Evolutionary conservation across 306 rosid genomes (phyloP).

Genomic region (Sicyos baderoa): DNA sequence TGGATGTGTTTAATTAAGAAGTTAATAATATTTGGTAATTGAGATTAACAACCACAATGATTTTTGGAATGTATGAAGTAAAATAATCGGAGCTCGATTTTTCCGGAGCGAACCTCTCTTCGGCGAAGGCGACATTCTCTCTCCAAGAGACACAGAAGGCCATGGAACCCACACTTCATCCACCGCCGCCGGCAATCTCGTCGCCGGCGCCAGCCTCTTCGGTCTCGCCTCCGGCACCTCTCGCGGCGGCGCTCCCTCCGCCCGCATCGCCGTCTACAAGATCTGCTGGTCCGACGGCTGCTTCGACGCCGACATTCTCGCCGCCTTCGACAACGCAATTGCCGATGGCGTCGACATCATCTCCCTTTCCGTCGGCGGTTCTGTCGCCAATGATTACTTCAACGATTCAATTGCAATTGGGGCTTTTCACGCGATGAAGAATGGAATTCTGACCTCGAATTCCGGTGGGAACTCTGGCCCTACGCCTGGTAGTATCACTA

Average conservation of each 20-base stretch:
- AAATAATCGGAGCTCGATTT: constrained; percentile 41
- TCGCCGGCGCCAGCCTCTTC: constrained; percentile 27
- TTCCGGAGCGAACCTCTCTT: constrained; percentile 8
- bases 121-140: not conserved
- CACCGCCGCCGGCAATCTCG: constrained; percentile 34
- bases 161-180: constrained; percentile 54
- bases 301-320: constrained; percentile 28
- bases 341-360: constrained; percentile 50
- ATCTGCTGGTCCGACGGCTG: constrained; percentile 37
- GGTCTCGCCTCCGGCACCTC: constrained; percentile 40
- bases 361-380: constrained; percentile 29
- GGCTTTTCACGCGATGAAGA: constrained; percentile 42
- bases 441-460: constrained; percentile 32
- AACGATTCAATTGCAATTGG: constrained; percentile 27
- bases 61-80: constrained; percentile 22
- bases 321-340: constrained; percentile 52
- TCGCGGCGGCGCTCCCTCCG: constrained; percentile 42
- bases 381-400: constrained; percentile 15
- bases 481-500: not conserved
- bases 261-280: constrained; percentile 50
- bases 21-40: no score
- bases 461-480: constrained; percentile 38
- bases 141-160: constrained; percentile 35
- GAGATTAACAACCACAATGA: not conserved
- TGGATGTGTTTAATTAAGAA: no score